Base-by-base conservation (phyloP, 2,329 filamentous ascomycete genomes). In the Aspergillus brunneoviolaceus region DNA sequence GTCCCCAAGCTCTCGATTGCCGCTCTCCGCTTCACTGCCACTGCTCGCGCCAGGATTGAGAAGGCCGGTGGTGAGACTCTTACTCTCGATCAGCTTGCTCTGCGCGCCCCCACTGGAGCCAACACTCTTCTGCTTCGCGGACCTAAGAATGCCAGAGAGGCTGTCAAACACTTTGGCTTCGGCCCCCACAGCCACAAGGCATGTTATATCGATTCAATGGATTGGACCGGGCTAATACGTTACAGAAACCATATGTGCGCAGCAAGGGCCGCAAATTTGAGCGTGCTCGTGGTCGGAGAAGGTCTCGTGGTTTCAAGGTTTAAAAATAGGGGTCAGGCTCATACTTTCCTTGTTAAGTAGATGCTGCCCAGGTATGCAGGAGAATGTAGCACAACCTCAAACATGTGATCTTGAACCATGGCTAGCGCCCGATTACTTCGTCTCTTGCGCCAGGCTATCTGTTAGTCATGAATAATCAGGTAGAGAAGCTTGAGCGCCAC, bases 241-340 rank as follows among this genome's bases (percentile, higher is more conserved):
- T 54, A 59, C 60, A 95, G 94, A 98, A 97, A 88, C 94, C 94
- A 72, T 91, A 96, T 74, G 87, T 99, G 77, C 87, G 92, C 83
- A 96, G 92, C 86, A 99, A 99, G 91, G 96, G 96, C 78, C 90
- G 95, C 84, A 99, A 99, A 87, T 99, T 99, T 86, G 96, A 99
- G 89, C 87, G 88, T 77, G 95, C 93, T 77, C 93, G 95, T 95
- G 96, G 95, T 83, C 93, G 95, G 84, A 96, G 95, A 89, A 87
- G 92, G 81, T 98, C 93, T 76, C 88, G 91, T 78, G 95, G 96
- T 87, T 99, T 99, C 93, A 99, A 99, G 92, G 95, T 99, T 80
- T 99, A 96, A 91, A 91, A 64, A 52, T 47, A 61, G 51, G 35
- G 39, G 14, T 45, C 16, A 14, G 6, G 19, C 39, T n/a, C 14